A percentile compares a stretch with the other conserved stretches of the same genome.
Evolutionary conservation across 2,329 filamentous ascomycete genomes (phyloP).

Genomic region (Fonsecaea pedrosoi): DNA sequence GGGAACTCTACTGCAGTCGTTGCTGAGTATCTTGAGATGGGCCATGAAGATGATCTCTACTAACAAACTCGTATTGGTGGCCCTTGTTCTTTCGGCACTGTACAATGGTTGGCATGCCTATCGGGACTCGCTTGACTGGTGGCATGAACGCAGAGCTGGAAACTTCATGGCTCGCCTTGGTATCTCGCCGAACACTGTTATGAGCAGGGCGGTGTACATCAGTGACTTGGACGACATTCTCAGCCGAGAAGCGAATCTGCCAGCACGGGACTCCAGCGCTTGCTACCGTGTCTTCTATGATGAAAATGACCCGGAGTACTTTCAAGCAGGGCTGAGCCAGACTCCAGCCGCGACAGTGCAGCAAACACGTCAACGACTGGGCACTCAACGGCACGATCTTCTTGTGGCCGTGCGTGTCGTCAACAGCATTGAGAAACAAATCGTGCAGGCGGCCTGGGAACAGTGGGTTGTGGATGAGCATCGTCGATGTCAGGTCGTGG

Average conservation of each 20-base stretch:
- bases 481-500: slow-evolving; percentile 71
- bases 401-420: slow-evolving; percentile 88
- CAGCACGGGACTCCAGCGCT: slow-evolving; percentile 39
- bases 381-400: slow-evolving; percentile 84
- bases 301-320: slow-evolving; percentile 46
- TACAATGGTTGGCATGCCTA: slow-evolving; percentile 79
- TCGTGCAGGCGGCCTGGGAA: slow-evolving; percentile 88
- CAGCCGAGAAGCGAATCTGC: slow-evolving; percentile 42
- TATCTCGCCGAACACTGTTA: slow-evolving; percentile 76
- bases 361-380: slow-evolving; percentile 81
- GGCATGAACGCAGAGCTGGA: slow-evolving; percentile 78
- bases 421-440: slow-evolving; percentile 85
- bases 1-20: slow-evolving; percentile 78
- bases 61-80: slow-evolving; percentile 73
- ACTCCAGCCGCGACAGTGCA: slow-evolving; percentile 61
- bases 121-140: slow-evolving; percentile 78
- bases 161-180: slow-evolving; percentile 84
- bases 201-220: slow-evolving; percentile 86
- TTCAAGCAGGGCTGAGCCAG: slow-evolving; percentile 41
- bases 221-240: slow-evolving; percentile 72
- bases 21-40: slow-evolving; percentile 69
- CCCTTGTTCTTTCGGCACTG: slow-evolving; percentile 72
- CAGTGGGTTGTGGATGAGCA: slow-evolving; percentile 87
- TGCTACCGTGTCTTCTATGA: slow-evolving; percentile 56
- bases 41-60: slow-evolving; percentile 73